Base-by-base conservation (phyloP, 495 filamentous ascomycete genomes). In the Annulohypoxylon nitens region DNA sequence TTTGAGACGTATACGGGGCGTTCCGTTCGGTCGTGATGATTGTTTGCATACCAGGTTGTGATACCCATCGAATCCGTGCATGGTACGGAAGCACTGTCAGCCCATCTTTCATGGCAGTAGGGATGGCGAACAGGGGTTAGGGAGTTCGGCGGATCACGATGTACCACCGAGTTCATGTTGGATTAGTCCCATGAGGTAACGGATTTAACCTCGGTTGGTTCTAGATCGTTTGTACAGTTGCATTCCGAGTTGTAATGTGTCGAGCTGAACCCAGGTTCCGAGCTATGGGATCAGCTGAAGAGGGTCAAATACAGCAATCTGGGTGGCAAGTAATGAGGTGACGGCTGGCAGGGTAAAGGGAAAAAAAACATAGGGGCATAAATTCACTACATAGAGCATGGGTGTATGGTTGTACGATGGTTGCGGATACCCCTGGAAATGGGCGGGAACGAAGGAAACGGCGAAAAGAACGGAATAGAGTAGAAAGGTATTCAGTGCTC, bases 341-440 rank as follows among this genome's bases (percentile, higher is more conserved):
- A 77, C 41, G 63, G 67, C 71, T 67, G 69, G 69, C 37, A 67
- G 57, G 63, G 64, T 53, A 58, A 36, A 69, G 63, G 59, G 57
- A 55, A 64, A 64, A 55, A 67, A 68, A 72, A 57, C 20, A 23
- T 47, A 59, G 64, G 69, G 71, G 69, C 66, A 78, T 59, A 71
- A 59, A 55, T 64, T 62, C 25, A 69, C 67, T 71, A 30, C 30
- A 30, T 30, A 63, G 61, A 64, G 67, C 60, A 67, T 72, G 63
- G 69, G 67, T 67, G 77, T 72, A 75, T 67, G 77, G 75, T 64
- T 79, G 75, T 77, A 79, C 61, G 72, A 79, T 75, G 70, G 64
- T 75, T 79, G 57, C 67, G 70, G 67, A 79, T 79, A 79, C 77
- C 77, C 77, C 64, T 73, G 69, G 72, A 67, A 55, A 47, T 59